phyloP scores from a whole-genome alignment of 148 eudicot species.

The Bassia scoparia region DNA sequence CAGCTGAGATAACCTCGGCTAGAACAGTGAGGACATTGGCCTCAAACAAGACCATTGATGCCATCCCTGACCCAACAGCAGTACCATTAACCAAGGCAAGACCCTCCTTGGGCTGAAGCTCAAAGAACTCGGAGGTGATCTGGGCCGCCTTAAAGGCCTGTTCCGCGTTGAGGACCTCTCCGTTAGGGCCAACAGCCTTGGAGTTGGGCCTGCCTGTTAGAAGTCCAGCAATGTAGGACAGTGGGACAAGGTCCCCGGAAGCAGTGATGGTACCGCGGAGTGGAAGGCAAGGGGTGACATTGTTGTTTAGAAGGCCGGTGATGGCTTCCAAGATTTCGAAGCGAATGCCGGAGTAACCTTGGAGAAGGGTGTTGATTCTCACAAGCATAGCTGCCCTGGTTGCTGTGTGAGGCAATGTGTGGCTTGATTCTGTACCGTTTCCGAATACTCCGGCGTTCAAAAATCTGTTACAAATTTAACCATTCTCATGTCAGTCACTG shows the following conservation, averaged over 20 bases:
- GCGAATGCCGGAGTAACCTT: conserved; percentile 88
- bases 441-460: conserved; percentile 90
- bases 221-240: conserved; percentile 86
- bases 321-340: conserved; percentile 78
- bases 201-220: conserved; percentile 81
- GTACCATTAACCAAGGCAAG: conserved; percentile 87
- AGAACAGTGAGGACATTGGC: conserved; percentile 59
- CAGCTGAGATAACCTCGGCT: conserved; percentile 64
- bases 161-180: conserved; percentile 46
- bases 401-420: conserved; percentile 66
- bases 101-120: conserved; percentile 84
- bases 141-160: conserved; percentile 63
- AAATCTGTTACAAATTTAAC: conserved; percentile 38
- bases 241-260: conserved; percentile 79
- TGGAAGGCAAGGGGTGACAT: conserved; percentile 79
- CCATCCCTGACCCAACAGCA: conserved; percentile 86
- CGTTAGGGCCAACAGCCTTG: conserved; percentile 62
- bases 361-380: conserved; percentile 81
- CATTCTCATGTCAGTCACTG: background rate
- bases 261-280: conserved; percentile 85
- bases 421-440: conserved; percentile 50
- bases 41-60: conserved; percentile 72
- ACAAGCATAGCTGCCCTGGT: conserved; percentile 91
- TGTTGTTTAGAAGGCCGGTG: conserved; percentile 60
- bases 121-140: conserved; percentile 49